A percentile compares a stretch with the other conserved stretches of the same genome.
Conservation (phyloP, 2,329 filamentous ascomycete genomes). For the Aspergillus fischeri region DNA sequence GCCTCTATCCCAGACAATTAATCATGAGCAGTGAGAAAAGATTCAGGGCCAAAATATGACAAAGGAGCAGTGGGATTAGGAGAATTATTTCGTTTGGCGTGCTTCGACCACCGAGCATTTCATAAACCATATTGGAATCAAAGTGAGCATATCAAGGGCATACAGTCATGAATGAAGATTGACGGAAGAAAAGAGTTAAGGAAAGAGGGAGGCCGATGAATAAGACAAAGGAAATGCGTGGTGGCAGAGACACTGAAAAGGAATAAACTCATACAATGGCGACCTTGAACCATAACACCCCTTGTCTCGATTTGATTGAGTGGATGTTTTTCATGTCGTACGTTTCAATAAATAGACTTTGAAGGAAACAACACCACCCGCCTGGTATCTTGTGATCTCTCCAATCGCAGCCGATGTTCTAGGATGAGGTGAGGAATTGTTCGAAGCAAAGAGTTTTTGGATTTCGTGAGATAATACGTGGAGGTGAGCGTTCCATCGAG, state of each 20-base stretch:
- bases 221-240: slow-evolving; percentile 3
- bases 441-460: neutral
- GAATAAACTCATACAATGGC: slow-evolving; percentile 7
- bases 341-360: slow-evolving; percentile 10
- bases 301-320: slow-evolving; percentile 7
- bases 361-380: slow-evolving; percentile 15
- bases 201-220: neutral
- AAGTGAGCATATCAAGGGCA: slow-evolving; percentile 7
- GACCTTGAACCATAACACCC: slow-evolving; percentile 10
- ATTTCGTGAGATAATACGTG: neutral
- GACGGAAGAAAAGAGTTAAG: neutral
- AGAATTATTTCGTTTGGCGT: slow-evolving; percentile 13
- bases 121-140: slow-evolving; percentile 12
- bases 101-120: neutral
- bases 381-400: slow-evolving; percentile 8
- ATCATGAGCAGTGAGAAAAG: slow-evolving; percentile 20
- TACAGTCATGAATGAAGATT: neutral
- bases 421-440: neutral
- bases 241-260: slow-evolving; percentile 5
- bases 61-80: slow-evolving; percentile 10
- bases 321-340: slow-evolving; percentile 12
- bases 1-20: slow-evolving; percentile 20
- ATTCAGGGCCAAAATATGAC: slow-evolving; percentile 12
- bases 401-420: neutral
- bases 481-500: neutral